Evolutionary conservation across 2,329 filamentous ascomycete species (phyloP), one percentile per base, ranked within the genome.

Genomic region (Chaetomium olivaceum): DNA sequence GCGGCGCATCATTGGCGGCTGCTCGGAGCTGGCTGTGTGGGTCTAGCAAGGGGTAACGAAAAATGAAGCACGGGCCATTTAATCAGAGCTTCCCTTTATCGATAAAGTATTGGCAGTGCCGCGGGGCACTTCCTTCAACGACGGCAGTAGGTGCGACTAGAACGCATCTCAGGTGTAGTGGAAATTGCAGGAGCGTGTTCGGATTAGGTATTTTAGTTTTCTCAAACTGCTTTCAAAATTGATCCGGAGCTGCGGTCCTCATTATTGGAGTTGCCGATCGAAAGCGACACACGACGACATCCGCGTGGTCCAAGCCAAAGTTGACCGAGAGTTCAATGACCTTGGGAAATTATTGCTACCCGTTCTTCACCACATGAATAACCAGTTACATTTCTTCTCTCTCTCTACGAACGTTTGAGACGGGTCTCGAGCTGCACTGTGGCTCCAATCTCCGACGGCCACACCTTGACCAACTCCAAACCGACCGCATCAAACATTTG

Each of bases 341-440:
- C 39, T 19, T 43, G 39, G 39, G 39, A n/a, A 43, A 21, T 48
- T 23, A n/a, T 6, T 11, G n/a, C n/a, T 48, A 9, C 46, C n/a
- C n/a, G 11, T 60, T 23, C 11, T 36, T 36, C 33, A 36, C 33
- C 12, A 12, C 33, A 3, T 36, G 9, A 11, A 11, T 36, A 36
- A 36, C 33, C 25, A 25, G 5, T 19, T 23, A 19, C 2, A 2
- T 4, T n/a, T 48, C 21, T 51, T 16, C 14, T 48, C 36, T 25
- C 27, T 19, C 1, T 1, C 50, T 19, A 58, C 7, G 59, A 52
- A 4, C 64, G 57, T 67, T 71, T 71, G 57, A 77, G 59, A 9
- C 68, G 72, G 7, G 73, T 73, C 63, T 77, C 75, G 14, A 77
- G 61, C 71, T 76, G 76, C 11, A 70, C 74, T 5, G 75, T 77